Evolutionary conservation across 768 basidiomycete species (phyloP), one percentile per base, ranked within the genome.

Genomic region (Boletus pseudopeckii): DNA sequence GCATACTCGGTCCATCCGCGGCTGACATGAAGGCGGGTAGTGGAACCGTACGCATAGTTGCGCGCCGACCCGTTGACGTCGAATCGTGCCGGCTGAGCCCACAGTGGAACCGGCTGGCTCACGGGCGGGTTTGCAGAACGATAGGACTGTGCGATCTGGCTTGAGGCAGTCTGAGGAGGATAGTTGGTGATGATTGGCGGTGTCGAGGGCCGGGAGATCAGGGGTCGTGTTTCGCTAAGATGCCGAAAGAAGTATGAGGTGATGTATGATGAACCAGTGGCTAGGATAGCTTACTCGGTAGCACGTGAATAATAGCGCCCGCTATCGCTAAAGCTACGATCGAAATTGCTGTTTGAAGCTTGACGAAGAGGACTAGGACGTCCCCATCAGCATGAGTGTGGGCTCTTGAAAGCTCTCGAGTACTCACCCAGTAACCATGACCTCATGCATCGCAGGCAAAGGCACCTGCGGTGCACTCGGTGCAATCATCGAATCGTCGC

Each of bases 1-100:
- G 79, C 74, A 64, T 88, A 82, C 62, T 86, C 87, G 45, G 80
- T 74, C 90, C 90, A 92, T 4, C 90, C 90, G 18, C 84, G 78
- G 17, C 15, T 37, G 28, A 53, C 44, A 33, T 68, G 63, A 0
- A 64, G 68, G 0, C 58, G 57, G 0, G 59, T 50, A 3, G 69
- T 58, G 13, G 69, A 60, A 13, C 69, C 69, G 36, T 70, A 70
- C 11, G 57, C 24, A 18, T 67, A 59, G 46, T 45, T 61, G n/a
- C 60, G 68, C 20, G 70, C 68, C 10, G 69, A 66, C 2, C 70
- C 68, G 40, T 70, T 71, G 43, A 61, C 59, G 11, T 68, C 48
- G 44, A 70, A 66, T 1, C 48, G 60, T 7, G 42, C 56, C 0
- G 64, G 62, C 15, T 58, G 64, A 9, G 69, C 66, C 57, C 68